Percentiles rank a stretch among this genome's conserved stretches.
Conservation (phyloP, 257 asterid species). For the Fraxinus excelsior region DNA sequence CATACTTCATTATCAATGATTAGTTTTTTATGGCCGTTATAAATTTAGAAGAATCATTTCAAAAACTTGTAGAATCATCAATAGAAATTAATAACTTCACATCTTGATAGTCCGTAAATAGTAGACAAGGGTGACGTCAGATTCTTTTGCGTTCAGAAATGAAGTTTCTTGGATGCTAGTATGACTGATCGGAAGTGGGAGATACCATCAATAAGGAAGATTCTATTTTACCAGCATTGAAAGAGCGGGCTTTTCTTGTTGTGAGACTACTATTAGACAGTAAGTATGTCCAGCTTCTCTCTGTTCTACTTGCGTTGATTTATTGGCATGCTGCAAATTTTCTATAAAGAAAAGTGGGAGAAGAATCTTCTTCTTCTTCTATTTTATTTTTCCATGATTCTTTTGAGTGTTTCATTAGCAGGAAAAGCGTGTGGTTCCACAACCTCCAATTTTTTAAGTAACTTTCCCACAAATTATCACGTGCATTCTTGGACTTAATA, state of each 20-base stretch:
- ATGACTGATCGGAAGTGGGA: neutral
- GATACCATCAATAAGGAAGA: neutral
- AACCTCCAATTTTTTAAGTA: neutral
- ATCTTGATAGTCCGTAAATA: neutral
- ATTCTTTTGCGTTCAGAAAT: neutral
- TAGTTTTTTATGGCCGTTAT: neutral
- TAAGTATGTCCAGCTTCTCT: neutral
- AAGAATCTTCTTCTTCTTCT: neutral
- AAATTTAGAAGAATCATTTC: neutral
- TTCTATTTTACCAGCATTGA: neutral
- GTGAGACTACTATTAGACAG: neutral
- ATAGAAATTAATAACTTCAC: neutral
- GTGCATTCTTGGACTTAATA: neutral
- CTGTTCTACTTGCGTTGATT: neutral
- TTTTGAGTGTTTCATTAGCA: neutral
- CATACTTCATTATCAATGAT: neutral
- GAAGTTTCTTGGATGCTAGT: slow-evolving; percentile 1
- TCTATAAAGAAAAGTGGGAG: neutral
- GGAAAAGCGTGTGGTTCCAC: neutral
- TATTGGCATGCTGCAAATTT: neutral
- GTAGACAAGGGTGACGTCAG: neutral
- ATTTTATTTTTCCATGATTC: neutral
- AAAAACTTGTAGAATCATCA: neutral
- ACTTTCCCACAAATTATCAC: neutral
- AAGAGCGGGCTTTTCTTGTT: neutral